These are phyloP conservation scores for Thalassiosira exigua DNA, from an alignment of 352 stramenopile species.

Conservation along the genomic window DNA sequence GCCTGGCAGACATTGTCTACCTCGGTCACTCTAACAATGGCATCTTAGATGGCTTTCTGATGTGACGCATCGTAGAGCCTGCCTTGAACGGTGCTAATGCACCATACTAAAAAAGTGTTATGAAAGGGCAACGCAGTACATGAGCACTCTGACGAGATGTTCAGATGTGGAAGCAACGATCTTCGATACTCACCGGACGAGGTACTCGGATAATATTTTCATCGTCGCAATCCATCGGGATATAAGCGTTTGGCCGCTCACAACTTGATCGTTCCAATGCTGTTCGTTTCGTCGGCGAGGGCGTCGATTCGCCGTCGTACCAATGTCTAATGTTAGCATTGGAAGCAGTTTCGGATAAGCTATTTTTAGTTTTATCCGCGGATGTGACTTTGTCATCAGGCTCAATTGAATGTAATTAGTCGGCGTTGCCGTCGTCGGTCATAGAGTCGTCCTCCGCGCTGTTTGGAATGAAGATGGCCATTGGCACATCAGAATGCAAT, in stretches of 20 bases:
- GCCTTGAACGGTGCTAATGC: not conserved
- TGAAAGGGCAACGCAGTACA: not conserved
- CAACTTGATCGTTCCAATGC: slow-evolving; percentile 3
- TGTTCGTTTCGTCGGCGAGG: too few species aligned
- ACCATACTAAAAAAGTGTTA: not conserved
- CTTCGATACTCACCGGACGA: slow-evolving; percentile 25
- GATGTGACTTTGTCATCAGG: too few species aligned
- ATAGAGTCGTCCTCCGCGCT: too few species aligned
- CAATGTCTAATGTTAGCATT: too few species aligned
- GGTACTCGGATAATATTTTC: slow-evolving; percentile 37
- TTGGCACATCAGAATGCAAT: too few species aligned
- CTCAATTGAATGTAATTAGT: too few species aligned
- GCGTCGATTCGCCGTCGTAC: too few species aligned
- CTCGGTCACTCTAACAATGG: not conserved
- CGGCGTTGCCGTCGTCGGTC: too few species aligned
- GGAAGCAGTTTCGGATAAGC: too few species aligned
- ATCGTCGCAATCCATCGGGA: slow-evolving; percentile 29
- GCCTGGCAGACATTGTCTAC: not conserved
- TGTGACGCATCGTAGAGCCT: not conserved
- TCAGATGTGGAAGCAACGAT: not conserved
- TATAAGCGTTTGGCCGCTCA: slow-evolving; percentile 37
- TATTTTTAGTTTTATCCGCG: too few species aligned
- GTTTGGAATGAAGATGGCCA: too few species aligned
- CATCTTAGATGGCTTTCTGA: slow-evolving; percentile 1
- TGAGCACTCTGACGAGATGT: not conserved